Evolutionary conservation across 2,329 filamentous ascomycete species (phyloP).

Genomic region (Neonectria coccinea): DNA sequence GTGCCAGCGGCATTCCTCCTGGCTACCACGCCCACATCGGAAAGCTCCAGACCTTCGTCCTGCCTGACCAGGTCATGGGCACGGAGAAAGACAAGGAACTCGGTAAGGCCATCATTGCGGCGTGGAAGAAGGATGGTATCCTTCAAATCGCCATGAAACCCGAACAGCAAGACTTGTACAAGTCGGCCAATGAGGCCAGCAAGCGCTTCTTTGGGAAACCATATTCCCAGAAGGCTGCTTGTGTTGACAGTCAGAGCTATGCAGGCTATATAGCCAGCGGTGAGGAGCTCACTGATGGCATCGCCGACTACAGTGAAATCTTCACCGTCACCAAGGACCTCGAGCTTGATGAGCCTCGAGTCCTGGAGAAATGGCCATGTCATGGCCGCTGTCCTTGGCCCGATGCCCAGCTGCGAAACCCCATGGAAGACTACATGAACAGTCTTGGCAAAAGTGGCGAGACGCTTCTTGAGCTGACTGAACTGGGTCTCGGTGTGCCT

Average conservation of each 20-base stretch:
- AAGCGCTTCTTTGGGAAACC: slow-evolving; percentile 54
- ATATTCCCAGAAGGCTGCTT: slow-evolving; percentile 54
- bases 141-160: slow-evolving; percentile 57
- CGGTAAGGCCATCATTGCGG: slow-evolving; percentile 54
- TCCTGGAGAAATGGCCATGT: slow-evolving; percentile 59
- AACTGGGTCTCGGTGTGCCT: slow-evolving; percentile 57
- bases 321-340: slow-evolving; percentile 65
- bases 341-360: slow-evolving; percentile 51
- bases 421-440: slow-evolving; percentile 56
- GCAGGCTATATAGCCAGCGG: slow-evolving; percentile 63
- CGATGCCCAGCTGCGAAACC: slow-evolving; percentile 53
- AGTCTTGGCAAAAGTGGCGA: slow-evolving; percentile 57
- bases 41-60: no score
- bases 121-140: slow-evolving; percentile 60
- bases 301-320: slow-evolving; percentile 65
- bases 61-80: no score
- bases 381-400: slow-evolving; percentile 64
- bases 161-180: slow-evolving; percentile 51
- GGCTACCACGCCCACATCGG: no score
- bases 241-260: slow-evolving; percentile 59
- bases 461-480: slow-evolving; percentile 59
- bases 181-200: slow-evolving; percentile 53
- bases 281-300: slow-evolving; percentile 60
- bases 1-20: no score
- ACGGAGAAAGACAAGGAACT: no score